Base-by-base conservation (phyloP, 768 basidiomycete species). In the Boletus rex-veris region DNA sequence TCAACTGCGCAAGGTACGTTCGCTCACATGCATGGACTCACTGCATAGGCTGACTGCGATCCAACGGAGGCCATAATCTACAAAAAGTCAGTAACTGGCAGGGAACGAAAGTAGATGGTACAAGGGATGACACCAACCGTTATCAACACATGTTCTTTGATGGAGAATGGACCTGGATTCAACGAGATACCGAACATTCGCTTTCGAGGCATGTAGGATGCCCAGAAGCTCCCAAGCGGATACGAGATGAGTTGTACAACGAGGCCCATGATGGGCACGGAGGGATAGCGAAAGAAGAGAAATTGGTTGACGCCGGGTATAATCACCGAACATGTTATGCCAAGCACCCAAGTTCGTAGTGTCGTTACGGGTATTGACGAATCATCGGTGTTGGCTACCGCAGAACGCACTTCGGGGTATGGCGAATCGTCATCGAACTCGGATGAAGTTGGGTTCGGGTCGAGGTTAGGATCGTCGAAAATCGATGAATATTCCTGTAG, bases 231-330 rank as follows among this genome's bases (percentile, higher is more conserved):
- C 37, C 88, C 88, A 28, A 89, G 63, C 2, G 89, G 89, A 67
- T 82, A 87, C 1, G 86, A 82, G 19, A 90, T 65, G 38, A 91
- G 69, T 65, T 88, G 87, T 2, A 86, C 88, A 6, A 88, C 84
- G 40, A 88, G 75, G 67, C 75, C 74, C n/a, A 76, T 77, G 55
- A 90, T 77, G 21, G 74, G 73, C 12, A 90, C 82, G 31, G 78
- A 78, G 4, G 89, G 88, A 63, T 81, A 86, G 15, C 86, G 84
- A 71, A 89, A 88, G 76, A 80, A 85, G 72, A 88, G 85, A 72
- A 88, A 86, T 56, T 87, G 88, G 19, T 40, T 40, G 19, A 40
- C 39, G 19, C 39, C 19, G 11, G 39, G 18, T 5, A 40, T 19
- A n/a, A 40, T 18, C 18, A 40, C 39, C 12, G 39, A 18, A 18